A percentile compares a stretch with the other conserved stretches of the same genome.
Evolutionary conservation across 73 alveolate genomes (phyloP).

Genomic region (Uronychia setigera): DNA sequence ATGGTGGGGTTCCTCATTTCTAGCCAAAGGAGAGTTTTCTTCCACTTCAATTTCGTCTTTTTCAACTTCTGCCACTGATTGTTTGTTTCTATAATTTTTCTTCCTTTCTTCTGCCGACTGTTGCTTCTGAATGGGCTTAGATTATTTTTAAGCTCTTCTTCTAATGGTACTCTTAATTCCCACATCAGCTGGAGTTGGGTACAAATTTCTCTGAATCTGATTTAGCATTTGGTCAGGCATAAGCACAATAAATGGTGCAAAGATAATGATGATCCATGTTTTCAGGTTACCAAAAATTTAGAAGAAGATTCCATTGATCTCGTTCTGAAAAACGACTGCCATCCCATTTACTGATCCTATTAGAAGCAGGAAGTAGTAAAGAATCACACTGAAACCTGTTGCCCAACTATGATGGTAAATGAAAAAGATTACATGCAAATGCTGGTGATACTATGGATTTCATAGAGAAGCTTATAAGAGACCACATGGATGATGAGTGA

Average conservation of each 20-base stretch:
- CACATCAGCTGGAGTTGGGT: no score
- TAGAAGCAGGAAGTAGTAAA: background rate
- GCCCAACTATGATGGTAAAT: background rate
- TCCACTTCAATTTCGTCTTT: no score
- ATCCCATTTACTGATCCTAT: constrained; percentile 11
- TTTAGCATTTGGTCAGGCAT: no score
- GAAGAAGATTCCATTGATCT: constrained; percentile 25
- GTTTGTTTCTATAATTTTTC: no score
- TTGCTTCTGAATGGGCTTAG: no score
- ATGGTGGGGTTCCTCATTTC: no score
- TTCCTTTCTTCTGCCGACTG: no score
- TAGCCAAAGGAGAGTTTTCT: no score
- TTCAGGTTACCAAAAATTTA: constrained; percentile 1
- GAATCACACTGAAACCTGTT: background rate
- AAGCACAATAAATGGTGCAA: constrained; percentile 47
- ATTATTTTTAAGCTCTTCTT: no score
- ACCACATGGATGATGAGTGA: constrained; percentile 70
- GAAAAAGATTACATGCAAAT: background rate
- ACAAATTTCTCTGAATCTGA: no score
- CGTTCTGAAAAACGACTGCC: constrained; percentile 34
- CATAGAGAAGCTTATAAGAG: constrained; percentile 58
- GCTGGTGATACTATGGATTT: background rate
- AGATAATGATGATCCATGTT: constrained; percentile 16
- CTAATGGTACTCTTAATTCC: no score
- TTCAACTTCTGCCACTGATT: no score